Conservation (phyloP, 2,329 filamentous ascomycete species). For the Arthrobotrys sphaeroides region DNA sequence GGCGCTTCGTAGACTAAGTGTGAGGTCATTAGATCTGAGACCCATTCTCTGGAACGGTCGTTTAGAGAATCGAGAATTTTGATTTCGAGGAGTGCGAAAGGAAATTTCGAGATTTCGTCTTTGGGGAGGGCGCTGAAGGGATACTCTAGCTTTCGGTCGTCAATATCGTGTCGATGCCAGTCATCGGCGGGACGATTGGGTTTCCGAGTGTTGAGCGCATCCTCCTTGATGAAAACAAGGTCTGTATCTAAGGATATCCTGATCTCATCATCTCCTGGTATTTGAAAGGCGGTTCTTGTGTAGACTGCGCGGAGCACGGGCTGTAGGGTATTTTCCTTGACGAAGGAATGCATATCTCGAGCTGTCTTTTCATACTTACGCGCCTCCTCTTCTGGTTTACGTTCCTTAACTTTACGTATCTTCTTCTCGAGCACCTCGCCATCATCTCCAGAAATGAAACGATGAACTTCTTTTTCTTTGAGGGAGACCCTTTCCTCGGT, state of each 20-base stretch:
- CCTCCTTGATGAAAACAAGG: conserved; percentile 83
- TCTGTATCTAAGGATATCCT: conserved; percentile 93
- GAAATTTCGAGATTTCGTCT: conserved; percentile 89
- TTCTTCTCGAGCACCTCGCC: conserved; percentile 93
- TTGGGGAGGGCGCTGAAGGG: conserved; percentile 88
- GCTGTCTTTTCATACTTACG: conserved; percentile 77
- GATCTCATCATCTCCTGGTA: conserved; percentile 87
- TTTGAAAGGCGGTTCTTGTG: conserved; percentile 93
- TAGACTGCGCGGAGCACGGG: conserved; percentile 93
- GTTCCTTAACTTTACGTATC: conserved; percentile 81
- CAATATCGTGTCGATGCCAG: conserved; percentile 93
- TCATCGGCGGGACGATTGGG: conserved; percentile 86
- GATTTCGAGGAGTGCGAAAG: conserved; percentile 89
- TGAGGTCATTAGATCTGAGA: conserved; percentile 89
- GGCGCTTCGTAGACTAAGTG: conserved; percentile 90
- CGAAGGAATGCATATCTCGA: conserved; percentile 79
- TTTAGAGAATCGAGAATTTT: conserved; percentile 75
- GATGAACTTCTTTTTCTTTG: conserved; percentile 92
- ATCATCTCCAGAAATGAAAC: conserved; percentile 75
- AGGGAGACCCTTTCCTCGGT: conserved; percentile 68
- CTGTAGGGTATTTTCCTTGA: conserved; percentile 78
- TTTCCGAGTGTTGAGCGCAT: conserved; percentile 79
- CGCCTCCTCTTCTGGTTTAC: conserved; percentile 75
- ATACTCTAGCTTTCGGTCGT: conserved; percentile 81
- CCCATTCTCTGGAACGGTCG: conserved; percentile 79